Conservation (phyloP, 139 green algal species). For the Auxenochlorella protothecoides region DNA sequence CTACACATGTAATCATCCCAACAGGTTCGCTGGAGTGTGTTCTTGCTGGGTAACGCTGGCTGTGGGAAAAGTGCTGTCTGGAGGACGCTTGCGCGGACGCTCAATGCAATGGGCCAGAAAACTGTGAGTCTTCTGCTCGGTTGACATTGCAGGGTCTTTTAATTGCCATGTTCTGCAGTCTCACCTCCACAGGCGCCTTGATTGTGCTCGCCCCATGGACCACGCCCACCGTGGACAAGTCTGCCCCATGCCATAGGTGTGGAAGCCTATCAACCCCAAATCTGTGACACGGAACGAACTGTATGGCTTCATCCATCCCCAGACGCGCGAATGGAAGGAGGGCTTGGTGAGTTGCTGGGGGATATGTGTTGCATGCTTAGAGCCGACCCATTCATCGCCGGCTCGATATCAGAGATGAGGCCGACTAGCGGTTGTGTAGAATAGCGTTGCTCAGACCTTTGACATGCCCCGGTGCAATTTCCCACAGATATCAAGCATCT, state of each 20-base stretch:
- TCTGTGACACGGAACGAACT: conserved; percentile 86
- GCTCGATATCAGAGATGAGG: too few relatives aligned
- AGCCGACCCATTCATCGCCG: too few relatives aligned
- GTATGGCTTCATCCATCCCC: conserved; percentile 79
- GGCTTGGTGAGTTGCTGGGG: conserved; percentile 51
- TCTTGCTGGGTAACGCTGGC: conserved; percentile 79
- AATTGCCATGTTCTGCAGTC: background rate
- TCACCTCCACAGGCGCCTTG: too few relatives aligned
- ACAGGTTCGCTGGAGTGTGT: conserved; percentile 73
- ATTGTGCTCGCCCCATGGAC: too few relatives aligned
- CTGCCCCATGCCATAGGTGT: background rate
- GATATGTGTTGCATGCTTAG: background rate
- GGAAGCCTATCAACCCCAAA: conserved; percentile 43
- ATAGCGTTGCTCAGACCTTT: background rate
- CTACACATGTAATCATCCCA: too few relatives aligned
- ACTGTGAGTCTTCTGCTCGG: conserved; percentile 26
- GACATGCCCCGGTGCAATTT: background rate
- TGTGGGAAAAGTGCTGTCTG: conserved; percentile 89
- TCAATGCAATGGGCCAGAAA: conserved; percentile 59
- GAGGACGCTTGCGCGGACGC: conserved; percentile 74
- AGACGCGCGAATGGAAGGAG: conserved; percentile 89
- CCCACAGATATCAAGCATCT: conserved; percentile 11
- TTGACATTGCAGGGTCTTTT: background rate
- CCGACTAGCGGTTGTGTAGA: too few relatives aligned
- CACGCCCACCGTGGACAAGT: too few relatives aligned